Evolutionary conservation across 2,329 filamentous ascomycete species (phyloP).

Genomic region (Paraconiothyrium brasiliense): DNA sequence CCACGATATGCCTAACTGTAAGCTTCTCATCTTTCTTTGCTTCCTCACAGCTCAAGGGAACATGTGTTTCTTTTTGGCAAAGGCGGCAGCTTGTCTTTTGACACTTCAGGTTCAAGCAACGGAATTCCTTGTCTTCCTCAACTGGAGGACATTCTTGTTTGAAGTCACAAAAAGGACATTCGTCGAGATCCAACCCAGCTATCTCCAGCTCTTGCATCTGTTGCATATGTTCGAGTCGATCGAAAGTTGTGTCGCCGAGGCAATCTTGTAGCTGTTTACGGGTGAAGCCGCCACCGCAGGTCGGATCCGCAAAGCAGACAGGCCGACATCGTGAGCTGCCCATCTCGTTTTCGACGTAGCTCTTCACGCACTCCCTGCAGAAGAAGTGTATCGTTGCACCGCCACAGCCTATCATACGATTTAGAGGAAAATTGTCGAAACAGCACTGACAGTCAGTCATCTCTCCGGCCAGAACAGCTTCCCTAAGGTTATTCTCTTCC

Average conservation of each 20-base stretch:
- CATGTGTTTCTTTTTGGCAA: constrained; percentile 74
- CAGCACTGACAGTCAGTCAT: constrained; percentile 77
- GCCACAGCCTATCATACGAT: constrained; percentile 74
- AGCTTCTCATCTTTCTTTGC: constrained; percentile 67
- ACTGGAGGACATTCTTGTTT: constrained; percentile 76
- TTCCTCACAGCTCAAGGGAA: constrained; percentile 77
- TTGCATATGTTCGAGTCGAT: constrained; percentile 75
- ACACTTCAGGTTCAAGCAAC: constrained; percentile 74
- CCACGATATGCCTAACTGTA: constrained; percentile 71
- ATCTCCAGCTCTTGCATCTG: constrained; percentile 74
- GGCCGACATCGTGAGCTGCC: constrained; percentile 75
- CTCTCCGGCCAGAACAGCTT: constrained; percentile 50
- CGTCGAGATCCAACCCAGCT: constrained; percentile 75
- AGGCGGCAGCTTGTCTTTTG: constrained; percentile 61
- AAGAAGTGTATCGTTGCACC: constrained; percentile 70
- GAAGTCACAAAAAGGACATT: constrained; percentile 84
- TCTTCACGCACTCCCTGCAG: constrained; percentile 72
- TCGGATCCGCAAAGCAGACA: constrained; percentile 70
- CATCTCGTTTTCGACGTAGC: constrained; percentile 72
- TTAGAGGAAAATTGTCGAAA: constrained; percentile 71
- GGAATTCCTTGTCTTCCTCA: constrained; percentile 76
- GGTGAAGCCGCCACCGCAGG: constrained; percentile 70
- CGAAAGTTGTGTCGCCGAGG: constrained; percentile 65
- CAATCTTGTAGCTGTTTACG: constrained; percentile 64
- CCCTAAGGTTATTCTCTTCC: constrained; percentile 49